Percentiles rank a stretch among this genome's conserved stretches.
Evolutionary conservation across 208 protist genomes (phyloP).

Genomic region (Wallacemonas rigidus): DNA sequence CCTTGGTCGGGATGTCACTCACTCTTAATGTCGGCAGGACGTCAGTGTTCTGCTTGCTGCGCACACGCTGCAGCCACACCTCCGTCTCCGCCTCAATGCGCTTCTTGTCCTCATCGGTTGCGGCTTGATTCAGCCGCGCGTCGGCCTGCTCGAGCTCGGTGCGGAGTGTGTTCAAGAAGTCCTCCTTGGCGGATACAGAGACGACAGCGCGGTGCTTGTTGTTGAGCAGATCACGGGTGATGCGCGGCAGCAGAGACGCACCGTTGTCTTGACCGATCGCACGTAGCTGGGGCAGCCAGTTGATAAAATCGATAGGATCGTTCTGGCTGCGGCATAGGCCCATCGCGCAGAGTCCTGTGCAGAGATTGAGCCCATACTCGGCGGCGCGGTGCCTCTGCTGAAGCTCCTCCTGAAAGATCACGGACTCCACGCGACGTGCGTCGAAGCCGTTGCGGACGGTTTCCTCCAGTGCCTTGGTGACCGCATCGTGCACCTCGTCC

Average conservation of each 20-base stretch:
- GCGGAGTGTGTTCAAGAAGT: conserved; percentile 65
- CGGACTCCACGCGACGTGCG: conserved; percentile 71
- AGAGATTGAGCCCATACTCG: conserved; percentile 86
- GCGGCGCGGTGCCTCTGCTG: conserved; percentile 87
- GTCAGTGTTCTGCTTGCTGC: conserved; percentile 61
- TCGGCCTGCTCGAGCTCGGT: conserved; percentile 60
- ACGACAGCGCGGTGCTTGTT: conserved; percentile 74
- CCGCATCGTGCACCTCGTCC: conserved; percentile 62
- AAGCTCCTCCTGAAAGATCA: conserved; percentile 90
- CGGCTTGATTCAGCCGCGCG: conserved; percentile 50
- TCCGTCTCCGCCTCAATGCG: conserved; percentile 59
- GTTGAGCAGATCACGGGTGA: conserved; percentile 63
- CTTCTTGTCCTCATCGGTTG: conserved; percentile 59
- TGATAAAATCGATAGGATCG: conserved; percentile 83
- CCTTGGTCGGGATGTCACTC: conserved; percentile 70
- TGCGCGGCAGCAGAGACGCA: conserved; percentile 60
- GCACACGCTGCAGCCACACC: conserved; percentile 67
- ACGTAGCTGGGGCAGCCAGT: conserved; percentile 84
- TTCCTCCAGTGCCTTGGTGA: conserved; percentile 55
- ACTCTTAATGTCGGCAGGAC: conserved; percentile 82
- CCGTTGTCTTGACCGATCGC: conserved; percentile 57
- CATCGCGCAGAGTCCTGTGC: conserved; percentile 72
- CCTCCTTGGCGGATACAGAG: conserved; percentile 69
- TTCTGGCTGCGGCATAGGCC: conserved; percentile 69
- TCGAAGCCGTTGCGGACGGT: conserved; percentile 84